These are phyloP conservation scores for Rauvolfia tetraphylla DNA, from an alignment of 257 asterid species.

Conservation along the genomic window DNA sequence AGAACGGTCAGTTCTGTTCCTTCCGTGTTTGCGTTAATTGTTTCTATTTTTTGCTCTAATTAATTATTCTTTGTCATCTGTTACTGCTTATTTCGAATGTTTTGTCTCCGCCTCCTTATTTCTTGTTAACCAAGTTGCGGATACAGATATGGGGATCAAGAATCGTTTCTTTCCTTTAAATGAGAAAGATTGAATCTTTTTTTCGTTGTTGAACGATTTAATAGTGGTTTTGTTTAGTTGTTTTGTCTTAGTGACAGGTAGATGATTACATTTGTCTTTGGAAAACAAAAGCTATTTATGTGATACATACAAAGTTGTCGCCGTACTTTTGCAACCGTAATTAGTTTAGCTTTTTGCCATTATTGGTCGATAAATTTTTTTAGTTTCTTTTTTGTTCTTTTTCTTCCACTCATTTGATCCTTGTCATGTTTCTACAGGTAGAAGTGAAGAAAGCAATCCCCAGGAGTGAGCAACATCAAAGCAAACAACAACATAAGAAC, in stretches of 20 bases:
- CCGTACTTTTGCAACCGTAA: too few relatives aligned
- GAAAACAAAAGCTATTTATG: not conserved
- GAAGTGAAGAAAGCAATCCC: conserved; percentile 96
- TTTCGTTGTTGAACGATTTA: too few relatives aligned
- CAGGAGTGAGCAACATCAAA: conserved; percentile 61
- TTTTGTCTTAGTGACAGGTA: too few relatives aligned
- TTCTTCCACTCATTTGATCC: not conserved
- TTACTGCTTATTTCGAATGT: not conserved
- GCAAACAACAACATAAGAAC: conserved; percentile 39
- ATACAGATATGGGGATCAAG: not conserved
- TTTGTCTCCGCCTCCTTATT: not conserved
- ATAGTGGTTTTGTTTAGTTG: not conserved
- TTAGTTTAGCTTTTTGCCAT: not conserved
- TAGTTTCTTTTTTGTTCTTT: too few relatives aligned
- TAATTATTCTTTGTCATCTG: conserved; percentile 8
- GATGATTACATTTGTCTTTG: too few relatives aligned
- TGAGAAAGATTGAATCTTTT: not conserved
- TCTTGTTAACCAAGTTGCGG: not conserved
- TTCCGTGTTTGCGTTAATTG: not conserved
- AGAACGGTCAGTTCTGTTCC: conserved; percentile 50
- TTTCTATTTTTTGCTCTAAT: not conserved
- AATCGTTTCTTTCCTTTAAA: not conserved
- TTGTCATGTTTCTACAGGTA: conserved; percentile 41
- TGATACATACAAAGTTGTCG: not conserved
- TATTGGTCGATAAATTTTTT: not conserved